Evolutionary conservation across 768 basidiomycete genomes (phyloP).

Genomic region (Megacollybia marginata): DNA sequence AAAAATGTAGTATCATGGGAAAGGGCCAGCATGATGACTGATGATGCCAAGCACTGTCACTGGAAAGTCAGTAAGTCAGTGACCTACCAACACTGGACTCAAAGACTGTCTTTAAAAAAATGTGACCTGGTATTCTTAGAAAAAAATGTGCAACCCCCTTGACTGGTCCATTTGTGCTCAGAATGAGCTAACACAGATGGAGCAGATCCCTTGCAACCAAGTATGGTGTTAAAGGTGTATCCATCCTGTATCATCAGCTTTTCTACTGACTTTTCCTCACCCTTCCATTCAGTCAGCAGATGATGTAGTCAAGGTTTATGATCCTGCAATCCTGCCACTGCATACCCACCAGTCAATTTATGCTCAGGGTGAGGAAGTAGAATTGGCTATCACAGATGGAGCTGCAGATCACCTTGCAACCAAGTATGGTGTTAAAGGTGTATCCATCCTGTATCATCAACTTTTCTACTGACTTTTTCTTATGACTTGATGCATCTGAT

Average conservation of each 20-base stretch:
- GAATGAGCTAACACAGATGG: too few relatives aligned
- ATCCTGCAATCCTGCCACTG: conserved; percentile 7
- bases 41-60: too few relatives aligned
- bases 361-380: conserved; percentile 2
- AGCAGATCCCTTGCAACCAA: neutral
- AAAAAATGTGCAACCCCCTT: too few relatives aligned
- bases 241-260: conserved; percentile 4
- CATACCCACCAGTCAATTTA: conserved; percentile 12
- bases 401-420: conserved; percentile 5
- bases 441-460: conserved; percentile 4
- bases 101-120: too few relatives aligned
- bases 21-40: too few relatives aligned
- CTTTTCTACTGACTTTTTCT: conserved; percentile 2
- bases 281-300: conserved; percentile 1
- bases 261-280: neutral
- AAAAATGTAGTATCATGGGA: too few relatives aligned
- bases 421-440: conserved; percentile 2
- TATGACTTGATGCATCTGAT: conserved; percentile 14
- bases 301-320: neutral
- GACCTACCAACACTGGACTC: too few relatives aligned
- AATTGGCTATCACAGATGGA: neutral
- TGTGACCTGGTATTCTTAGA: too few relatives aligned
- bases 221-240: conserved; percentile 4
- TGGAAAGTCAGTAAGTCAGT: too few relatives aligned
- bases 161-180: too few relatives aligned